Evolutionary conservation across 2,329 filamentous ascomycete species (phyloP), one percentile per base, ranked within the genome.

Genomic region (Cordyceps farinosa): DNA sequence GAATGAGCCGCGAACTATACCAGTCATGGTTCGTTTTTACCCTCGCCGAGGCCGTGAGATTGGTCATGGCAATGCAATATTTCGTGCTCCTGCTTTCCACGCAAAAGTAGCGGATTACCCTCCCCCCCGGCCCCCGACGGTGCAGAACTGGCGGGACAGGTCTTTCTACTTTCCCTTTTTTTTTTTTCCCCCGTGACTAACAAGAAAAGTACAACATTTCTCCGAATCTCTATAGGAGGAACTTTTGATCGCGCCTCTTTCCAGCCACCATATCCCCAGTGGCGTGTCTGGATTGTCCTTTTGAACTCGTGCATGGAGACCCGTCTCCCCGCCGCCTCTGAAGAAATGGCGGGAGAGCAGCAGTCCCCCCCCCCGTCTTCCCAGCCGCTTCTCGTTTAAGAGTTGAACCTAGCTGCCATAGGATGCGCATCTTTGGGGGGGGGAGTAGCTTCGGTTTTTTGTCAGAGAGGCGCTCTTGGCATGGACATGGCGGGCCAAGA

Each of bases 201-300:
- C 29, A 29, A 36, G 22, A 22, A 15, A 48, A 17, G 29, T 27
- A 5, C 10, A n/a, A 22, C 15, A 15, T 40, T 3, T 9, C 6
- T 22, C 17, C 22, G 45, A 59, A 13, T 34, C 27, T 44, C 2
- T 22, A 17, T 17, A 30, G n/a, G 4, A 48, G 51, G 59, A 40
- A 55, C 42, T 61, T 61, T 61, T 61, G 50, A 54, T 32, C 42
- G 10, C 40, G 50, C 51, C 51, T 55, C 40, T 40, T 48, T 22
- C 22, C 32, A 48, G 40, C 50, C 51, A 38, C 50, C 51, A 38
- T 48, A 32, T 5, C 6, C 29, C 13, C 10, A 4, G 44, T 40
- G 38, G 38, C 38, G 38, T 40, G 44, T 47, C n/a, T 36, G 50
- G 50, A 9, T 5, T 38, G 32, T 2, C 1, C 50, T n/a, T n/a